Base-by-base conservation (phyloP, 2,329 filamentous ascomycete species). In the Colletotrichum sp. region DNA sequence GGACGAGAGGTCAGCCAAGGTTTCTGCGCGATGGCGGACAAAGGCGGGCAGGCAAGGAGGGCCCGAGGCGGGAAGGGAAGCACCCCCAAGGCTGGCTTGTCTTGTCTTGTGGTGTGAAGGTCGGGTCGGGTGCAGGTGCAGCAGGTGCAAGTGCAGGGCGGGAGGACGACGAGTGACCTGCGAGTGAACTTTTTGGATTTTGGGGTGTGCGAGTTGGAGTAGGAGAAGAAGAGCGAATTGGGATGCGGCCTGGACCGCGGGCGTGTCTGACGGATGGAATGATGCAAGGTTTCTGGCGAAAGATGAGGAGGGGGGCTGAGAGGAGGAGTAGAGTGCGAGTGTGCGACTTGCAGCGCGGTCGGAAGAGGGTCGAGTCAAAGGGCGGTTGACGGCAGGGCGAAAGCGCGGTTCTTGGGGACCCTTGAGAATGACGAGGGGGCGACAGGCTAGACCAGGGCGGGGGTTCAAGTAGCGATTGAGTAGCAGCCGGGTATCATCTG, bases 341-440 rank as follows among this genome's bases (percentile, higher is more conserved):
- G 56, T 48, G 56, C 34, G 32, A 48, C 21, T 30, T 26, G 30
- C 43, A 26, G 61, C n/a, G 48, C 30, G 62, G 55, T 32, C 68
- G 62, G 38, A 32, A 61, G 36, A 71, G 24, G 38, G 58, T 67
- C 69, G 63, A 73, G 69, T 73, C 56, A 75, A 75, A 73, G 69
- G 63, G 63, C 64, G 73, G 56, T 64, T 73, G 63, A 75, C 43
- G 63, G 58, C 56, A 73, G 63, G 73, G 69, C 63, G 63, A 73
- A 56, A 67, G 68, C 62, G 72, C 52, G 48, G 63, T 73, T 64
- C 63, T 75, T 68, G 24, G 56, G 55, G 38, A 68, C 63, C 69
- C 73, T 75, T 59, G 69, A 64, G 69, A 73, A 69, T 75, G 69
- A 75, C 69, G 69, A 73, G 73, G 63, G 63, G 73, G 69, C 73